phyloP scores from a whole-genome alignment of 805 yeast genomes.

The Komagataella phaffii region DNA sequence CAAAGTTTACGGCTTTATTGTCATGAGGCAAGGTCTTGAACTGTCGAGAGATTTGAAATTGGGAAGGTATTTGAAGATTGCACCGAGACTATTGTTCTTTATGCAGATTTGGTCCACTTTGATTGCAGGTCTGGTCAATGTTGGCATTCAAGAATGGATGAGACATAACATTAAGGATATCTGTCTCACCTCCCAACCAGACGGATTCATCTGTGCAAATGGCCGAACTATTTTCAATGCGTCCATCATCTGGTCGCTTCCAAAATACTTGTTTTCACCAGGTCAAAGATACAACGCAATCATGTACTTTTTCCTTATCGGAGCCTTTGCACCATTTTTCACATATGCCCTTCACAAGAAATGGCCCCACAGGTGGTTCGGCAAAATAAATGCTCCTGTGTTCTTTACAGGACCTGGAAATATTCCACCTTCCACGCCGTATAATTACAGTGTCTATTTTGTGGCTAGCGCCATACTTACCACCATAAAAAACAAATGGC shows the following conservation, averaged over 20 bases:
- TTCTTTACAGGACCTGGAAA: constrained; percentile 47
- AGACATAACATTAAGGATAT: constrained; percentile 21
- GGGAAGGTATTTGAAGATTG: constrained; percentile 52
- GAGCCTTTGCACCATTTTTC: constrained; percentile 31
- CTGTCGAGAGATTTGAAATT: constrained; percentile 44
- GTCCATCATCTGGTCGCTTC: constrained; percentile 53
- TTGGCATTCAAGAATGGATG: constrained; percentile 28
- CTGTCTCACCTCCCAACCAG: constrained; percentile 27
- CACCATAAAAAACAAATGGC: constrained; percentile 38
- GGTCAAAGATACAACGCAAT: constrained; percentile 38
- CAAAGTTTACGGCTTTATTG: constrained; percentile 45
- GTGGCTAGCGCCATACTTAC: constrained; percentile 41
- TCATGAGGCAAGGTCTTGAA: constrained; percentile 42
- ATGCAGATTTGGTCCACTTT: constrained; percentile 32
- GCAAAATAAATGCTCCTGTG: constrained; percentile 51
- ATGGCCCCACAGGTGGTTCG: constrained; percentile 24
- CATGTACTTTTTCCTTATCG: constrained; percentile 47
- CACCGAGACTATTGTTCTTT: constrained; percentile 46
- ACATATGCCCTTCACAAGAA: constrained; percentile 22
- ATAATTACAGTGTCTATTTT: constrained; percentile 47
- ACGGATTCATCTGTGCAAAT: constrained; percentile 34
- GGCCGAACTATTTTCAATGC: constrained; percentile 36
- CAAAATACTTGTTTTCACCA: constrained; percentile 36
- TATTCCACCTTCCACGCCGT: constrained; percentile 67
- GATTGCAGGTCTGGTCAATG: constrained; percentile 28